A percentile compares a stretch with the other conserved stretches of the same genome.
Evolutionary conservation across 768 basidiomycete species (phyloP).

Genomic region (Lactifluus subvellereus): DNA sequence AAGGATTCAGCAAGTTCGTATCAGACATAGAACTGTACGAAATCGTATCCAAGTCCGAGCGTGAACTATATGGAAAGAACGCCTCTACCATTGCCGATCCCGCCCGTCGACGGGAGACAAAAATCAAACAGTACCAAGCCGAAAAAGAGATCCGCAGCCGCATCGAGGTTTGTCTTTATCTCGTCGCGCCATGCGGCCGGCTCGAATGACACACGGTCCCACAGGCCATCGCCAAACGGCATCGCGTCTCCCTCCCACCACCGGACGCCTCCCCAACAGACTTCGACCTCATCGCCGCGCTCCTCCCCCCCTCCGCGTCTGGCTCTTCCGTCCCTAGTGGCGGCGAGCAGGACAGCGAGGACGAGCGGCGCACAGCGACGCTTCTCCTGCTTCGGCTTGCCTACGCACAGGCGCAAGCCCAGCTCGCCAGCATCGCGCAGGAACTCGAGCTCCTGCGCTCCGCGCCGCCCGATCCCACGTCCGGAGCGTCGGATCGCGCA

Average conservation of each 20-base stretch:
- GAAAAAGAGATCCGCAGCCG: constrained; percentile 73
- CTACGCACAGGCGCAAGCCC: constrained; percentile 62
- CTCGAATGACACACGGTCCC: background rate
- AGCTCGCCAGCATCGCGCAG: constrained; percentile 61
- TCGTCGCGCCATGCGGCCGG: background rate
- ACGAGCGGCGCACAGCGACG: constrained; percentile 58
- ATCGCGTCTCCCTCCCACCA: constrained; percentile 36
- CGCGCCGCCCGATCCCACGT: constrained; percentile 36
- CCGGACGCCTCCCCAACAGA: constrained; percentile 37
- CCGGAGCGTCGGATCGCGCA: constrained; percentile 30
- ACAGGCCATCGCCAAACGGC: constrained; percentile 51
- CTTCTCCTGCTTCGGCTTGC: constrained; percentile 68
- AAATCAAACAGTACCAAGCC: constrained; percentile 84
- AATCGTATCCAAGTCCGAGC: constrained; percentile 57
- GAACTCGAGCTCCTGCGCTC: constrained; percentile 64
- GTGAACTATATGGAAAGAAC: constrained; percentile 46
- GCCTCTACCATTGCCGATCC: constrained; percentile 53
- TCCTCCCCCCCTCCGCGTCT: constrained; percentile 40
- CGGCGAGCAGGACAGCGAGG: constrained; percentile 52
- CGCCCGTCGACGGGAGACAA: constrained; percentile 70
- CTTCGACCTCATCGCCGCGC: constrained; percentile 57
- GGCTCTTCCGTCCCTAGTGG: constrained; percentile 35
- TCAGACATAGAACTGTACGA: constrained; percentile 56
- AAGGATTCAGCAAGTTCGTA: constrained; percentile 43
- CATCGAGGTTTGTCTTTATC: constrained; percentile 51